Evolutionary conservation across 495 filamentous ascomycete species (phyloP), one percentile per base, ranked within the genome.

Genomic region (Xylaria flabelliformis): DNA sequence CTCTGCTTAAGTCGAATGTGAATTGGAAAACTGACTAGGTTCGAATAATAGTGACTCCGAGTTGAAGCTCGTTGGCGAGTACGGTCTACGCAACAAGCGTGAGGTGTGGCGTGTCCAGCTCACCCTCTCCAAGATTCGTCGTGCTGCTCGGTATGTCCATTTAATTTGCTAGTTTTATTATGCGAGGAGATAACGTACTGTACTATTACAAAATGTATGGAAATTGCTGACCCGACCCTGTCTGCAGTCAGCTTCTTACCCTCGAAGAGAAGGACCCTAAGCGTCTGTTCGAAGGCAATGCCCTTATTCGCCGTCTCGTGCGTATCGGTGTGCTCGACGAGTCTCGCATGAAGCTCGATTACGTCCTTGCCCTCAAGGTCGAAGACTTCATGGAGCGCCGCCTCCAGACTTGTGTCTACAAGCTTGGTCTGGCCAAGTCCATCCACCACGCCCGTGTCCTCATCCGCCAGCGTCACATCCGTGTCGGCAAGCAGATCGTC

Each of bases 261-360:
- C 93, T 98, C 84, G 96, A 99, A 81, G 96, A 99, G 90, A 99
- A 99, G 87, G 97, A 99, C 88, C 96, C 96, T 81, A 98, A 98
- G 90, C 94, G 96, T 86, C 94, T 99, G 77, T 99, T 99, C 90
- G 96, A 99, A 90, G 96, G 96, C 84, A 99, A 99, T 86, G 96
- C 96, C 83, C 90, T 99, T 82, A 99, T 99, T 92, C 97, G 96
- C 82, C 96, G 96, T 91, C 94, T 99, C 70, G 97, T 99, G 79
- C 97, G 96, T 85, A 94, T 98, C 82, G 96, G 96, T 93, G 96
- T 99, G 81, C 93, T 99, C 83, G 96, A 99, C 83, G 96, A 99
- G 89, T 92, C 94, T 84, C 96, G 97, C 90, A 99, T 98, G 97
- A 99, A 97, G 92, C 94, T 99, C 88, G 96, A 99, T 97, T 99